These are phyloP conservation scores for Eucalyptus regnans DNA, from an alignment of 345 rosid species.

Conservation along the genomic window DNA sequence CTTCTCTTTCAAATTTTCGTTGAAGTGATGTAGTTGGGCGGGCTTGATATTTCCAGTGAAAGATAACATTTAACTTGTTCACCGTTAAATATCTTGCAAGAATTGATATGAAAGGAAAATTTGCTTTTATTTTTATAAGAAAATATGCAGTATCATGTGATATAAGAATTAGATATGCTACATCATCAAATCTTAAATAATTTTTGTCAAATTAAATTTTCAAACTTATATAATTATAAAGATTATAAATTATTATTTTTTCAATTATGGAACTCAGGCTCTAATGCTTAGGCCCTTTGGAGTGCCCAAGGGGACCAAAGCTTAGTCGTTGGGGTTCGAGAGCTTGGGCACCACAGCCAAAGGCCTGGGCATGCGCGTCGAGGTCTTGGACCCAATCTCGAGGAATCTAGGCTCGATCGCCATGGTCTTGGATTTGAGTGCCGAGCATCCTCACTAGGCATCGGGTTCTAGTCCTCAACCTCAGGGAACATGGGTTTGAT, in stretches of 20 bases:
- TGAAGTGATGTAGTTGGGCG: neutral
- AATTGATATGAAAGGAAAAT: neutral
- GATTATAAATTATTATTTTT: neutral
- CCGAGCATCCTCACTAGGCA: neutral
- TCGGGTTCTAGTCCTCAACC: neutral
- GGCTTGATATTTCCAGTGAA: neutral
- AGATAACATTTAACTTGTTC: neutral
- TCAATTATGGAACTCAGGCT: neutral
- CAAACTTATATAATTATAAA: neutral
- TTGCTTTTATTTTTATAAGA: neutral
- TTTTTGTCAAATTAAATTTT: neutral
- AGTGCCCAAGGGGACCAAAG: neutral
- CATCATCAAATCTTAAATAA: neutral
- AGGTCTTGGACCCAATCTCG: neutral
- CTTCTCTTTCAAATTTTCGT: neutral
- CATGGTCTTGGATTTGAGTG: neutral
- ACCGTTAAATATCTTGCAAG: neutral
- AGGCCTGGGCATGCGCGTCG: rapidly evolving
- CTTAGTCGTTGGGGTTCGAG: rapidly evolving
- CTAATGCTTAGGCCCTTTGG: neutral
- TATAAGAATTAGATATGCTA: neutral
- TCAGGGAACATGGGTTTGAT: neutral
- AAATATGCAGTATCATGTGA: neutral
- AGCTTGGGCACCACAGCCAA: neutral
- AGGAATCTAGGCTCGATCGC: neutral